phyloP scores from a whole-genome alignment of 2,329 filamentous ascomycete genomes.

The Aspergillus hortae region DNA sequence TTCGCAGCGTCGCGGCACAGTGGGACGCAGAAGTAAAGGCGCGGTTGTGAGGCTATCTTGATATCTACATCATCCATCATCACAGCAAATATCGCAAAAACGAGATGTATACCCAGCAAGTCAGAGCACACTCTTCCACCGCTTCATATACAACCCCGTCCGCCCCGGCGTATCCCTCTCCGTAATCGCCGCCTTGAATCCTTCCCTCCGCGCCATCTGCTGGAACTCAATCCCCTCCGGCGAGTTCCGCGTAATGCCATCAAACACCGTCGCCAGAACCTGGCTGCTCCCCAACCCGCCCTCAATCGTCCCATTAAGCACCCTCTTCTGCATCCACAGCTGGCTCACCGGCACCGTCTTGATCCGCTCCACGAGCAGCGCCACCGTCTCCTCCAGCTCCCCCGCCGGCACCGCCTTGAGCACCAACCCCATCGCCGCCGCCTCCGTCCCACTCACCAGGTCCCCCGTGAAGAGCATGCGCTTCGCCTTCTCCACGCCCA shows the following conservation, averaged over 20 bases:
- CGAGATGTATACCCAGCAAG: too few species aligned
- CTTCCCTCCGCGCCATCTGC: not conserved
- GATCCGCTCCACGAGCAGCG: conserved; percentile 3
- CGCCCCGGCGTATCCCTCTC: conserved; percentile 3
- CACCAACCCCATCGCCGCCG: conserved; percentile 6
- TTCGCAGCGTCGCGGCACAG: not conserved
- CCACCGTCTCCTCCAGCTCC: conserved; percentile 5
- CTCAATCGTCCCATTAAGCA: conserved; percentile 7
- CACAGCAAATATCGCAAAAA: too few species aligned
- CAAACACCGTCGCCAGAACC: conserved; percentile 4
- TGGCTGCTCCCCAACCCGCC: not conserved
- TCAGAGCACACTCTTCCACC: conserved; percentile 9
- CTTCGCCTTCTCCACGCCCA: conserved; percentile 8
- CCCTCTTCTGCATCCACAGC: conserved; percentile 10
- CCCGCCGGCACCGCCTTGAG: conserved; percentile 6
- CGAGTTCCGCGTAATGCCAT: conserved; percentile 8
- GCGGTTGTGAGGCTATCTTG: not conserved
- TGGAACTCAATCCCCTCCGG: conserved; percentile 6
- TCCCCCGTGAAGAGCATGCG: conserved; percentile 11
- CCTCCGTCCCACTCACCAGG: conserved; percentile 6
- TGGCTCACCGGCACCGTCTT: conserved; percentile 6
- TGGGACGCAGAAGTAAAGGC: not conserved
- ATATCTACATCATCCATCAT: too few species aligned
- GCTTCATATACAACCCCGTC: not conserved
- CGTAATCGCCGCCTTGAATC: conserved; percentile 4